Conservation (phyloP, 345 rosid genomes). For the Eucalyptus cloeziana region DNA sequence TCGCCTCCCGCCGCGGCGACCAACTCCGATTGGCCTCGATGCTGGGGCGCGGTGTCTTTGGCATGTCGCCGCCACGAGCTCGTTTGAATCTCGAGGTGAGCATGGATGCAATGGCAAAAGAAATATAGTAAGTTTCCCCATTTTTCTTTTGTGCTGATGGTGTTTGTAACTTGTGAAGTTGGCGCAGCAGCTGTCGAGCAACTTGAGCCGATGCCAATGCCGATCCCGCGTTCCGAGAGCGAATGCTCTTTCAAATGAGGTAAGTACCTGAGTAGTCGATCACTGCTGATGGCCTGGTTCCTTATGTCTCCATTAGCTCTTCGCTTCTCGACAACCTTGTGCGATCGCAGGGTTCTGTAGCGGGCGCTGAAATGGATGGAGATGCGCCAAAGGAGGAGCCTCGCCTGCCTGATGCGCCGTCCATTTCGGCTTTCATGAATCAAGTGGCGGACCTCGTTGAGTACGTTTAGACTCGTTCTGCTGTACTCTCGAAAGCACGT, state of each 20-base stretch:
- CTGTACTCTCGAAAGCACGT: background rate
- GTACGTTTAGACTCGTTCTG: background rate
- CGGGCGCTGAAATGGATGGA: background rate
- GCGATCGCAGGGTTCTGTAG: background rate
- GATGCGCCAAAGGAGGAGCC: background rate
- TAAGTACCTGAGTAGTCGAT: background rate
- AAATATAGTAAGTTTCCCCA: background rate
- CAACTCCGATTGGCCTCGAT: background rate
- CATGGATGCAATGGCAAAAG: background rate
- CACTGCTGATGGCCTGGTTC: background rate
- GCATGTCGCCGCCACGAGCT: background rate
- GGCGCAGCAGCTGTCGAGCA: background rate
- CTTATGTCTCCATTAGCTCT: background rate
- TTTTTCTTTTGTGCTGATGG: background rate
- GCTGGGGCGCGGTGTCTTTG: background rate
- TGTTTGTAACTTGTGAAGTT: background rate
- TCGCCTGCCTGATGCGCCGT: background rate
- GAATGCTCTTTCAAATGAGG: background rate
- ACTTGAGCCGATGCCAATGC: background rate
- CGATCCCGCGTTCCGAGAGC: background rate
- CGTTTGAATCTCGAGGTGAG: background rate
- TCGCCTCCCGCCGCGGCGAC: background rate
- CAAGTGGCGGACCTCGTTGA: background rate
- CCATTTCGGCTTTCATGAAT: background rate
- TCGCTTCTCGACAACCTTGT: background rate